These are phyloP conservation scores for Scedosporium dehoogii DNA, from an alignment of 2,329 filamentous ascomycete genomes.

Conservation along the genomic window DNA sequence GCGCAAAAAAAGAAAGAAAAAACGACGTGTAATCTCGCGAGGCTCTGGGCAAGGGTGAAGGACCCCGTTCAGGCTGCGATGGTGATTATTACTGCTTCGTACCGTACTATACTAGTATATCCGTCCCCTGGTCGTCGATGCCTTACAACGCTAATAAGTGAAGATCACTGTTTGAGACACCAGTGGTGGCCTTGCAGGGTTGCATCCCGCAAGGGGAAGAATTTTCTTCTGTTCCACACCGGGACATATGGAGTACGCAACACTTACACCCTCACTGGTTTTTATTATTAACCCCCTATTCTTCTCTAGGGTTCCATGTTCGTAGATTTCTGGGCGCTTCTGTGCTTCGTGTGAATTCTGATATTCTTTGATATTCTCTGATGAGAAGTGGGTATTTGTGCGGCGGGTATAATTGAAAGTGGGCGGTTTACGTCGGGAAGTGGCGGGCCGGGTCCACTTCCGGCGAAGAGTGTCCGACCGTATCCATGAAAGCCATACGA, in stretches of 20 bases:
- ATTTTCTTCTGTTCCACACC: not conserved
- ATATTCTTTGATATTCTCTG: no score
- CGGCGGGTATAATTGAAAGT: not conserved
- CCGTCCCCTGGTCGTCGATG: not conserved
- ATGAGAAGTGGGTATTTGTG: not conserved
- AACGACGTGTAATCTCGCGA: not conserved
- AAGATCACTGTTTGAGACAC: no score
- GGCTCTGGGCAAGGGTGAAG: not conserved
- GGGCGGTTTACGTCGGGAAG: not conserved
- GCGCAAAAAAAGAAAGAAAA: no score
- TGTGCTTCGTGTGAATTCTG: no score
- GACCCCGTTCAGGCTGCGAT: no score
- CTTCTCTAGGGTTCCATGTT: no score
- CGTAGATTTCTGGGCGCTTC: no score
- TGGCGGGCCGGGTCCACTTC: not conserved
- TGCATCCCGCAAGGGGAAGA: not conserved
- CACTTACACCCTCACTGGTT: no score
- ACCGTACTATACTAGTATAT: not conserved
- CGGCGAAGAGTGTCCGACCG: not conserved
- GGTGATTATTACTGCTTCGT: no score
- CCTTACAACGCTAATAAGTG: not conserved
- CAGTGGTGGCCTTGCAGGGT: not conserved
- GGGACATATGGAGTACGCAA: no score
- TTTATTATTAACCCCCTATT: no score
- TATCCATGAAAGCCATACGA: no score